Conservation (phyloP, 345 rosid genomes). For the Gossypium anomalum region DNA sequence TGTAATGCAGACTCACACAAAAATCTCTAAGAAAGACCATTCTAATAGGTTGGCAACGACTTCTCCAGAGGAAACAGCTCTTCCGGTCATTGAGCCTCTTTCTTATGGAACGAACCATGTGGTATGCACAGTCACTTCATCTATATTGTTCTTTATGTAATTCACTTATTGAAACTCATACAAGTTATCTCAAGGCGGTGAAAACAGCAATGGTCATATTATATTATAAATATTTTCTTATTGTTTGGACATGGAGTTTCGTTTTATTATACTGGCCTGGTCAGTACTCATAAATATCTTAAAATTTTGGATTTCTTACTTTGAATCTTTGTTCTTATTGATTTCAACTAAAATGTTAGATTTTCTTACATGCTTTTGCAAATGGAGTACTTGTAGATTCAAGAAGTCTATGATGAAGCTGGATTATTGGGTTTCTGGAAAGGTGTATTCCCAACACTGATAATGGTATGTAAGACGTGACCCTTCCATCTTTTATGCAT, state of each 20-base stretch:
- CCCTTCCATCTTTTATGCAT: slow-evolving; percentile 22
- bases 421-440: slow-evolving; percentile 91
- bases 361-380: slow-evolving; percentile 12
- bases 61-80: slow-evolving; percentile 38
- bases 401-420: slow-evolving; percentile 79
- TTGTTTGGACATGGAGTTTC: neutral
- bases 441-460: slow-evolving; percentile 89
- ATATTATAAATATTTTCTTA: neutral
- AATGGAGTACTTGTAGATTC: slow-evolving; percentile 49
- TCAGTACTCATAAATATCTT: neutral
- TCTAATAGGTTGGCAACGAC: slow-evolving; percentile 20
- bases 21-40: slow-evolving; percentile 42
- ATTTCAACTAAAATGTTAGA: neutral
- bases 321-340: neutral
- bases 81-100: slow-evolving; percentile 49
- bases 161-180: neutral
- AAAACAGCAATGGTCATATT: neutral
- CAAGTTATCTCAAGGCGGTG: neutral
- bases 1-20: slow-evolving; percentile 74
- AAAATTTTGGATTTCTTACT: neutral
- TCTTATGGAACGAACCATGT: slow-evolving; percentile 65
- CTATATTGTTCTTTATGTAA: neutral
- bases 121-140: slow-evolving; percentile 41
- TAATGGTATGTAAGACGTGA: slow-evolving; percentile 66
- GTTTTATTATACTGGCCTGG: neutral